Percentiles rank a stretch among this genome's conserved stretches.
phyloP scores from a whole-genome alignment of 108 stramenopile species.

The Thalassiosira profunda region DNA sequence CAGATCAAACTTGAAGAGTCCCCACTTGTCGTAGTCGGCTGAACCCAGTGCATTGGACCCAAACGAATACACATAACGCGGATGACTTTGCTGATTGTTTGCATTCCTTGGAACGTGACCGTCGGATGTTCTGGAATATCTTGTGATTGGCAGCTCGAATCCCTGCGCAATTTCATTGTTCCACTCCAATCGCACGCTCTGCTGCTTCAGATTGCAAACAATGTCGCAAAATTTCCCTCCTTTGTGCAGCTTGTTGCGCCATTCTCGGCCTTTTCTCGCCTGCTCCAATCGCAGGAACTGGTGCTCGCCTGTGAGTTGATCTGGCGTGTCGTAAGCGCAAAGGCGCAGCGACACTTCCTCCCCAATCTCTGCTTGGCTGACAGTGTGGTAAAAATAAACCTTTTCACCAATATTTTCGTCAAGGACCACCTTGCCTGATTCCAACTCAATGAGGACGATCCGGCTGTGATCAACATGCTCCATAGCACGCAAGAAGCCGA shows the following conservation, averaged over 20 bases:
- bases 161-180: slow-evolving; percentile 32
- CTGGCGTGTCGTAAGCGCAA: slow-evolving; percentile 45
- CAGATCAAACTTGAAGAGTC: slow-evolving; percentile 49
- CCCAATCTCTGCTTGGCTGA: slow-evolving; percentile 25
- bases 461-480: slow-evolving; percentile 18
- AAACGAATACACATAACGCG: slow-evolving; percentile 47
- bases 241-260: slow-evolving; percentile 17
- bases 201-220: slow-evolving; percentile 9
- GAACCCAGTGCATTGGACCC: slow-evolving; percentile 41
- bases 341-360: slow-evolving; percentile 19
- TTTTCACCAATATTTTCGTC: slow-evolving; percentile 35
- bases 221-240: slow-evolving; percentile 50
- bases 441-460: slow-evolving; percentile 30
- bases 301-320: slow-evolving; percentile 37
- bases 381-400: slow-evolving; percentile 43
- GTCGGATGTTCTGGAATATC: slow-evolving; percentile 21
- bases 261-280: slow-evolving; percentile 12
- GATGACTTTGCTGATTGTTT: slow-evolving; percentile 7
- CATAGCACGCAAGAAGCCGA: slow-evolving; percentile 34
- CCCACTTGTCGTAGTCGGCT: slow-evolving; percentile 46
- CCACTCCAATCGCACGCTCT: slow-evolving; percentile 18
- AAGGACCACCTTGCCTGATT: slow-evolving; percentile 18
- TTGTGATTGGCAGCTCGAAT: slow-evolving; percentile 42
- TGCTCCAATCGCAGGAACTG: slow-evolving; percentile 45
- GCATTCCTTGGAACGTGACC: neutral